These are phyloP conservation scores for Zymoseptoria brevis DNA, from an alignment of 2,329 filamentous ascomycete species.

Conservation along the genomic window DNA sequence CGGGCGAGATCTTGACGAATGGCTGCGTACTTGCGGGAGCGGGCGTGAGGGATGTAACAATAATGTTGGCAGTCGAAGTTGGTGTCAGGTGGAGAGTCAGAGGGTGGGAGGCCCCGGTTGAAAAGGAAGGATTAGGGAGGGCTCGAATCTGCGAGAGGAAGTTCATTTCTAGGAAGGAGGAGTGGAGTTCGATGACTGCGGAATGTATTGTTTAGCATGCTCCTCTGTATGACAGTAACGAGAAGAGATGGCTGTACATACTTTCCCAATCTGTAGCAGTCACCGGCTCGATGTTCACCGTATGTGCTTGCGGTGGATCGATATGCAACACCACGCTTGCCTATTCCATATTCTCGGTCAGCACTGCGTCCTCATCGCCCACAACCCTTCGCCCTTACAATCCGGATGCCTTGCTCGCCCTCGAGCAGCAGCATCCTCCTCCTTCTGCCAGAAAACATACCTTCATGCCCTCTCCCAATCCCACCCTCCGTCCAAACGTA, in stretches of 20 bases:
- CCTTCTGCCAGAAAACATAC: slow-evolving; percentile 47
- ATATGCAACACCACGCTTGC: slow-evolving; percentile 65
- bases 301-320: slow-evolving; percentile 84
- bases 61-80: slow-evolving; percentile 89
- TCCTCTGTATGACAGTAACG: too few relatives aligned
- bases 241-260: too few relatives aligned
- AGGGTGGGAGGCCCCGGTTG: slow-evolving; percentile 56
- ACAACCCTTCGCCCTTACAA: slow-evolving; percentile 28
- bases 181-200: slow-evolving; percentile 83
- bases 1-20: slow-evolving; percentile 87
- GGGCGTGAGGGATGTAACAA: slow-evolving; percentile 74
- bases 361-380: slow-evolving; percentile 20
- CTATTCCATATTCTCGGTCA: slow-evolving; percentile 31
- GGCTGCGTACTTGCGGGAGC: slow-evolving; percentile 57
- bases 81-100: slow-evolving; percentile 89
- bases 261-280: slow-evolving; percentile 96
- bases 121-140: slow-evolving; percentile 66
- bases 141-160: slow-evolving; percentile 87
- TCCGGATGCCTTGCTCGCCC: slow-evolving; percentile 20
- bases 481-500: slow-evolving; percentile 68
- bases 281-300: slow-evolving; percentile 91
- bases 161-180: slow-evolving; percentile 90
- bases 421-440: too few relatives aligned
- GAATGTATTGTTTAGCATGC: too few relatives aligned
- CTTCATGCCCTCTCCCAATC: slow-evolving; percentile 73